Base-by-base conservation (phyloP, 2,329 filamentous ascomycete genomes). In the Mollisia scopiformis region DNA sequence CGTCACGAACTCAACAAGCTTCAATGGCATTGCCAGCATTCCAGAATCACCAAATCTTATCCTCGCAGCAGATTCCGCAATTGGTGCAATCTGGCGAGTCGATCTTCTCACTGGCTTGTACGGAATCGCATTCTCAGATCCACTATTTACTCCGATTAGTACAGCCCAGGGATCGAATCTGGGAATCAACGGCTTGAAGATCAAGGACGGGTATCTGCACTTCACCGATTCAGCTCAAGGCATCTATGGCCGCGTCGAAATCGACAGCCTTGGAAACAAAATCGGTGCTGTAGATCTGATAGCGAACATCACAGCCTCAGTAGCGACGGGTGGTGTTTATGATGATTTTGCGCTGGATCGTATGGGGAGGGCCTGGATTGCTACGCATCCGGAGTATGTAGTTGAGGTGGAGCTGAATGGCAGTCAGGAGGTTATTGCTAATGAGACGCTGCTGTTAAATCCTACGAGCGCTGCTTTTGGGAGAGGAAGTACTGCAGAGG, bases 151-250 rank as follows among this genome's bases (percentile, higher is more conserved):
- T 13, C 54, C 55, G 7, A 33, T 21, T 6, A 51, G 46, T 3
- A 53, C 46, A 8, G 21, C 47, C 6, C 41, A 46, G 8, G 41
- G 57, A 1, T 27, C 25, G 25, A 57, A 63, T 16, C 58, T 71
- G 6, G 71, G 72, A 3, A 67, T 72, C 51, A 72, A 73, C 47
- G 71, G 68, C 4, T 11, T 74, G 16, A 59, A 62, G 16, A 50
- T 68, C 8, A 52, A 54, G 13, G 59, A 58, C 7, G 30, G 33
- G 2, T 65, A 65, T 21, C 61, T 72, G 6, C 72, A 70, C 53
- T 73, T 69, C 61, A 63, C 63, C 28, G 73, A 72, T 55, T 64
- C 64, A 4, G 65, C 56, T 1, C 52, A 62, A 16, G 58, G 53
- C 7, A 53, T 59, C 3, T 67, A 63, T 46, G 62, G 60, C 1